These are phyloP conservation scores for Sutorius eximius DNA, from an alignment of 1,284 basidiomycete genomes.

Conservation along the genomic window DNA sequence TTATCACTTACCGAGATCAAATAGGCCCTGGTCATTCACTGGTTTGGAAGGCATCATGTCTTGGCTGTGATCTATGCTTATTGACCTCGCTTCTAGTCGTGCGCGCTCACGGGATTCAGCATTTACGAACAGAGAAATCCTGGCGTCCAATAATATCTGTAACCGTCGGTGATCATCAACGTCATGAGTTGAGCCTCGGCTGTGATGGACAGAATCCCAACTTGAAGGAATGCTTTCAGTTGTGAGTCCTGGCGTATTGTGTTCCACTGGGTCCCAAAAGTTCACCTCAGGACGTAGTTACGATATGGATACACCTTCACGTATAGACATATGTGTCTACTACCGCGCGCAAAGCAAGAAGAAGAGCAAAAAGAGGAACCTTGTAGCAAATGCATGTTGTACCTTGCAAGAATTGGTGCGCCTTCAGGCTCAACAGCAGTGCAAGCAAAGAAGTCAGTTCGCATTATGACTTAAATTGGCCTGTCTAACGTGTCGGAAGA, in stretches of 20 bases:
- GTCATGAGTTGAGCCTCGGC: conserved; percentile 57
- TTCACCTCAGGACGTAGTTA: conserved; percentile 35
- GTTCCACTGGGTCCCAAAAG: background rate
- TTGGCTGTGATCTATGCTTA: too few relatives aligned
- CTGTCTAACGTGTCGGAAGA: conserved; percentile 29
- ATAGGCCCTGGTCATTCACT: conserved; percentile 15
- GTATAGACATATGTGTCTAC: conserved; percentile 54
- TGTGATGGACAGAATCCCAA: conserved; percentile 70
- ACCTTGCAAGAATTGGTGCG: conserved; percentile 52
- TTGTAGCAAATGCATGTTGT: conserved; percentile 51
- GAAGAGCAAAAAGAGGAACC: conserved; percentile 52
- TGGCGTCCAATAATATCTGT: conserved; percentile 66
- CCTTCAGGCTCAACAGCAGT: conserved; percentile 40
- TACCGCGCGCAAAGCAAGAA: conserved; percentile 56
- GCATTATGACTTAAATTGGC: background rate
- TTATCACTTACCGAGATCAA: background rate
- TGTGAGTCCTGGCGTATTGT: conserved; percentile 39
- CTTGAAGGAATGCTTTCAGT: conserved; percentile 47
- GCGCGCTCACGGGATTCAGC: conserved; percentile 45
- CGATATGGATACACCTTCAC: conserved; percentile 39
- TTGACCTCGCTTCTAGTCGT: conserved; percentile 29
- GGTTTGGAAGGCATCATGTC: background rate
- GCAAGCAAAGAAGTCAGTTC: conserved; percentile 44
- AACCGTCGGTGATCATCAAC: conserved; percentile 48
- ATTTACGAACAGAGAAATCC: conserved; percentile 48